These are phyloP conservation scores for Crucihimalaya himalaica DNA, from an alignment of 345 rosid species.

Conservation along the genomic window DNA sequence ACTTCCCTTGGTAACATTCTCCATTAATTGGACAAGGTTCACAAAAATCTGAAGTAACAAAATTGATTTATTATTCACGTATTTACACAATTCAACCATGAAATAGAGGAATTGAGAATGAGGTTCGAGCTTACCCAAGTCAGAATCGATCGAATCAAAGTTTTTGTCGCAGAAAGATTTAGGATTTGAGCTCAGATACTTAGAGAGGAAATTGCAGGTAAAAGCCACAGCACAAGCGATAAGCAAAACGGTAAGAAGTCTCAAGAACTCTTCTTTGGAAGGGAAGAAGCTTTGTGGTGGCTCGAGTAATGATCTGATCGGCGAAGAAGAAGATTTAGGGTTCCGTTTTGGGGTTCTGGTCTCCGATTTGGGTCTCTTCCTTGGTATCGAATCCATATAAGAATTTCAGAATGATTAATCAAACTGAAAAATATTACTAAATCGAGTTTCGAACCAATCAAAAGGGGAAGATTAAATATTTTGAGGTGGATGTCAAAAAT, in stretches of 20 bases:
- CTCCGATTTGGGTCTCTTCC: slow-evolving; percentile 46
- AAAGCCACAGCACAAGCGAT: slow-evolving; percentile 68
- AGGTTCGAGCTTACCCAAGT: slow-evolving; percentile 46
- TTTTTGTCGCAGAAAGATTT: slow-evolving; percentile 66
- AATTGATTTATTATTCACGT: neutral
- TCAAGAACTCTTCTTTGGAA: slow-evolving; percentile 58
- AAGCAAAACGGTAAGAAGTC: slow-evolving; percentile 53
- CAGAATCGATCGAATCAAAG: slow-evolving; percentile 43
- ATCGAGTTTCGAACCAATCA: neutral
- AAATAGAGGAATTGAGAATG: neutral
- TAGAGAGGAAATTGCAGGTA: slow-evolving; percentile 56
- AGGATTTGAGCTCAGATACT: slow-evolving; percentile 42
- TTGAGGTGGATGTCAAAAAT: neutral
- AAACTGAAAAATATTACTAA: too few species aligned
- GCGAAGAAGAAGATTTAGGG: slow-evolving; percentile 37
- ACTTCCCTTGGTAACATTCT: slow-evolving; percentile 61
- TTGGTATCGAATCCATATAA: slow-evolving; percentile 46
- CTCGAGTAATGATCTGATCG: slow-evolving; percentile 44
- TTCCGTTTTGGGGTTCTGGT: slow-evolving; percentile 38
- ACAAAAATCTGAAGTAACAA: slow-evolving; percentile 56
- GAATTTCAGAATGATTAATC: neutral
- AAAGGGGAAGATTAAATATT: neutral
- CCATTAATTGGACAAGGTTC: slow-evolving; percentile 79
- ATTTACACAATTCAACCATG: neutral
- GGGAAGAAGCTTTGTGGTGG: slow-evolving; percentile 77